Percentiles rank a stretch among this genome's conserved stretches.
Conservation (phyloP, 1,284 basidiomycete genomes). For the Uromyces viciae-fabae region DNA sequence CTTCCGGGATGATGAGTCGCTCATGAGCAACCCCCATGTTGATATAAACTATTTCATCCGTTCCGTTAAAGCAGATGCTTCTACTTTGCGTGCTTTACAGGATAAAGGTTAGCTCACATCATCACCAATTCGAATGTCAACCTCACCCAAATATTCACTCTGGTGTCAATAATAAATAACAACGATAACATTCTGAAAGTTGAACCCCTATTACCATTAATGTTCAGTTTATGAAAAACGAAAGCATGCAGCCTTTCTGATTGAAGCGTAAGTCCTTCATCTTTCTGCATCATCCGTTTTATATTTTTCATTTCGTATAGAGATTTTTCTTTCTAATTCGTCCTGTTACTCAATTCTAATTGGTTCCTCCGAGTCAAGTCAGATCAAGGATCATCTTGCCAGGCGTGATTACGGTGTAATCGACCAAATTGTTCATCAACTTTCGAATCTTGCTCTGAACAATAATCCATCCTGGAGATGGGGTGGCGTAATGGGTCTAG, state of each 20-base stretch:
- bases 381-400: conserved; percentile 38
- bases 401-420: conserved; percentile 27
- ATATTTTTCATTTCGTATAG: neutral
- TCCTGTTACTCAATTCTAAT: too few relatives aligned
- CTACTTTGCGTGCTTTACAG: conserved; percentile 21
- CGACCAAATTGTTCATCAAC: conserved; percentile 37
- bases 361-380: neutral
- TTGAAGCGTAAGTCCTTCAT: conserved; percentile 33
- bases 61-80: conserved; percentile 10
- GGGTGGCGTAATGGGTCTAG: conserved; percentile 92
- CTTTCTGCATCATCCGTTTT: neutral
- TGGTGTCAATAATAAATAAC: neutral
- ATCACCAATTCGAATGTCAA: neutral
- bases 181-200: neutral
- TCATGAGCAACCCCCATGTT: neutral
- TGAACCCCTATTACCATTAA: neutral
- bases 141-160: neutral
- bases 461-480: conserved; percentile 83
- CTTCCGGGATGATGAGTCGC: neutral
- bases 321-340: neutral
- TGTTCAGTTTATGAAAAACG: conserved; percentile 44
- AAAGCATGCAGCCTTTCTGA: conserved; percentile 41
- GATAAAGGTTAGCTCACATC: conserved; percentile 28
- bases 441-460: conserved; percentile 55
- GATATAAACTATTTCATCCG: neutral